phyloP scores from a whole-genome alignment of 2,329 filamentous ascomycete species.

The Xylaria hypoxylon region DNA sequence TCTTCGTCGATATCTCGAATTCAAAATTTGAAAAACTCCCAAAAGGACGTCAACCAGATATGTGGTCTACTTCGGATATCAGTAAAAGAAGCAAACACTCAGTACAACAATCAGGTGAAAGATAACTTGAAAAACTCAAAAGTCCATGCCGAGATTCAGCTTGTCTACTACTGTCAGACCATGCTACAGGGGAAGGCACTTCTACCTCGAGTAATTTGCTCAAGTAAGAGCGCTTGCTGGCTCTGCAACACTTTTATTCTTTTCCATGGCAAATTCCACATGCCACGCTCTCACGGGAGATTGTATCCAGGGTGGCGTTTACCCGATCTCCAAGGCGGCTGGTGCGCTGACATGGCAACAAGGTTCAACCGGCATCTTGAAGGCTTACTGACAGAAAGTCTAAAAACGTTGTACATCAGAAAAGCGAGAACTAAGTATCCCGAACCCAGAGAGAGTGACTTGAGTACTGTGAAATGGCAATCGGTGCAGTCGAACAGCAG shows the following conservation, averaged over 20 bases:
- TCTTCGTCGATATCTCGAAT: constrained; percentile 13
- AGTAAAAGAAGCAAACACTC: constrained; percentile 4
- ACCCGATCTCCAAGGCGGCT: constrained; percentile 43
- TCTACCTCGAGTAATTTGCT: constrained; percentile 58
- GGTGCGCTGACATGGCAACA: constrained; percentile 10
- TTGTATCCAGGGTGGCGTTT: constrained; percentile 61
- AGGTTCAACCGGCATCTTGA: constrained; percentile 38
- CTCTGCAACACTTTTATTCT: constrained; percentile 62
- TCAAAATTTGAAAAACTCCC: not conserved
- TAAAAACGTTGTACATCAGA: constrained; percentile 29
- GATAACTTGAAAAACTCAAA: constrained; percentile 47
- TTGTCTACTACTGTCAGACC: constrained; percentile 58
- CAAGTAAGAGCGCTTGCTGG: constrained; percentile 64
- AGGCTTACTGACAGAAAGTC: constrained; percentile 11
- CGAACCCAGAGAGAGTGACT: constrained; percentile 39
- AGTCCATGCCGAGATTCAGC: constrained; percentile 64
- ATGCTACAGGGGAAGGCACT: constrained; percentile 35
- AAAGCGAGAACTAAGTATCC: constrained; percentile 21
- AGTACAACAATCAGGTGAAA: constrained; percentile 36
- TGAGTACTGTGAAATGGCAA: constrained; percentile 25
- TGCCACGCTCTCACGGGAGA: constrained; percentile 57
- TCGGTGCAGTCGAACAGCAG: not conserved
- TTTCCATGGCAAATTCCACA: constrained; percentile 56
- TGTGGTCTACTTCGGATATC: constrained; percentile 20
- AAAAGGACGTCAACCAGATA: constrained; percentile 3